Evolutionary conservation across 176 grass and related monocot species (phyloP), one percentile per base, ranked within the genome.

Genomic region (Poa annua): DNA sequence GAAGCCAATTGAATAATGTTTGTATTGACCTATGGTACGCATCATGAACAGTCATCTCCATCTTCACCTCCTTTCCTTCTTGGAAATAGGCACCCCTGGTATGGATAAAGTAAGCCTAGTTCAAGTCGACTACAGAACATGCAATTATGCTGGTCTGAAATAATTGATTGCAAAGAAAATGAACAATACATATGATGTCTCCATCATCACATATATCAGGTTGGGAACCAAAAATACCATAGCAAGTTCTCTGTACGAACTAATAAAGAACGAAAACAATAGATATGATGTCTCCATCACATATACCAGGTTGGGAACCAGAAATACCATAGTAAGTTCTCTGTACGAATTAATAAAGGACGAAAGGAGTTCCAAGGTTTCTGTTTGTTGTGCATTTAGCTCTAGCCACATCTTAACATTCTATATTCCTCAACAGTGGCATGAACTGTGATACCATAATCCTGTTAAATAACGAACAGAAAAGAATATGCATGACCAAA

Each of bases 81-180:
- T 95, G 92, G 57, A 98, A 98, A 71, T 93, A 98, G 49, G 90
- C 77, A 53, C 92, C 96, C 8, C 92, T 98, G 85, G 61, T 80
- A 83, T 21, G 44, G 63, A 9, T 53, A 81, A 48, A 83, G 70
- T 26, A 75, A 80, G 36, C 17, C 8, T 78, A 59, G 60, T 26
- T 74, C 29, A 71, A 74, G 25, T 33, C 3, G 10, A 61, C 72
- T 83, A 60, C 34, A 24, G 33, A 71, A 82, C 10, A 73, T 82
- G 67, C 66, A 48, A 74, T 57, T 83, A 29, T 48, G 39, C 16
- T 62, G 68, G 39, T 78, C 74, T 21, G 3, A 33, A 48, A 76
- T n/a, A 33, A 32, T 61, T 61, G 36, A 60, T 54, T 20, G 17
- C 35, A 45, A 57, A 55, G 56, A 3, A 33, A 74, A 75, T 21